These are phyloP conservation scores for Neophaeococcomyces mojaviensis DNA, from an alignment of 2,329 filamentous ascomycete species.

Conservation along the genomic window DNA sequence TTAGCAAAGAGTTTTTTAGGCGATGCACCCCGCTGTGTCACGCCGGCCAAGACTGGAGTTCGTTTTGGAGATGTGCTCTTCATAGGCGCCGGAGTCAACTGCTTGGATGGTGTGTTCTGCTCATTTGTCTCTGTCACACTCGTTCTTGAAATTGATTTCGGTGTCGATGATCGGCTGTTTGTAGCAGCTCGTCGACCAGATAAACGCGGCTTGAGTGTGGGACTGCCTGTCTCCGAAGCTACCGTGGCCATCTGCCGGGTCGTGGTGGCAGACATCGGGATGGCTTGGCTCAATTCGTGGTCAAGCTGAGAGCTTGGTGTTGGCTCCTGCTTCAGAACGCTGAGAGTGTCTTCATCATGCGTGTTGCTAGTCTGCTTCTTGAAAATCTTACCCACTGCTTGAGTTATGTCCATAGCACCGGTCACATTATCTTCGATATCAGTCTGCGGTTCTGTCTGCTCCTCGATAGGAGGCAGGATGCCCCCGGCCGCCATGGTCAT, in stretches of 20 bases:
- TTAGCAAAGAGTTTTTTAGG: constrained; percentile 42
- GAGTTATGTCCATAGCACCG: constrained; percentile 62
- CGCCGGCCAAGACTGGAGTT: constrained; percentile 42
- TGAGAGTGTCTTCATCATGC: constrained; percentile 11
- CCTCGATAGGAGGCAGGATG: constrained; percentile 34
- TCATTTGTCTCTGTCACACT: constrained; percentile 26
- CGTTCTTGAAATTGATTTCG: constrained; percentile 26
- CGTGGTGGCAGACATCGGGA: constrained; percentile 4
- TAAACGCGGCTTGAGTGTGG: constrained; percentile 42
- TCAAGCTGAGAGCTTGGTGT: constrained; percentile 26
- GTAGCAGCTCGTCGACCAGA: constrained; percentile 41
- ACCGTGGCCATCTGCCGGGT: constrained; percentile 26
- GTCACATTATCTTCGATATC: constrained; percentile 38
- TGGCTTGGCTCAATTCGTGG: constrained; percentile 19
- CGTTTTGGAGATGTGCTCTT: constrained; percentile 44
- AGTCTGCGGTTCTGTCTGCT: constrained; percentile 30
- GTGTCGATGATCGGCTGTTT: constrained; percentile 34
- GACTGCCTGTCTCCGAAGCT: constrained; percentile 47
- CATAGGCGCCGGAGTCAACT: constrained; percentile 37
- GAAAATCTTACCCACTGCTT: constrained; percentile 29
- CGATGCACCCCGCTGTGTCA: constrained; percentile 40
- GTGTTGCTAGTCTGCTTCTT: not conserved
- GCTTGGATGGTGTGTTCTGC: constrained; percentile 31
- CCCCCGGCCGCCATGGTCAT: constrained; percentile 45
- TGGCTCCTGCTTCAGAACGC: constrained; percentile 27